These are phyloP conservation scores for Cylindrotheca closterium DNA, from an alignment of 108 stramenopile genomes.

Conservation along the genomic window DNA sequence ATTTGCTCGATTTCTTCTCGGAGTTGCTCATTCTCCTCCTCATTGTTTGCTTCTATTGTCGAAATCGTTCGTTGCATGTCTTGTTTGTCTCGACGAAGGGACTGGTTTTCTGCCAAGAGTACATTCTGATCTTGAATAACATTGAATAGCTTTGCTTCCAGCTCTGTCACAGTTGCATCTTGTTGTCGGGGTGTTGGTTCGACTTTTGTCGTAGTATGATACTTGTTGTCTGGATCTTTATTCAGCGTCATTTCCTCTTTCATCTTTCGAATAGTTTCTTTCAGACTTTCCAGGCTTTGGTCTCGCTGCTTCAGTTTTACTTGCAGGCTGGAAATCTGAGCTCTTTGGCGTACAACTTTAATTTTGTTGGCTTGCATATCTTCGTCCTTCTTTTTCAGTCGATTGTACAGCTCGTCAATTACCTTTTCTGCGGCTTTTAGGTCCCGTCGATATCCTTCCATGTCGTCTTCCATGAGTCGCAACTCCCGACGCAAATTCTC, in stretches of 20 bases:
- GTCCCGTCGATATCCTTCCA: too few species aligned
- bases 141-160: too few species aligned
- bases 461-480: too few species aligned
- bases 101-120: neutral
- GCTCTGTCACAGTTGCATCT: neutral
- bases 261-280: neutral
- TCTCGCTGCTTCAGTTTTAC: neutral
- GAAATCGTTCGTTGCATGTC: neutral
- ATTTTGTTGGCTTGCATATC: too few species aligned
- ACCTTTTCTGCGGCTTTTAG: neutral
- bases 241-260: neutral
- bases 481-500: too few species aligned
- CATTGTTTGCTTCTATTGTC: too few species aligned
- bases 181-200: too few species aligned
- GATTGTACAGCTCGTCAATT: too few species aligned
- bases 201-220: too few species aligned
- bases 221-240: too few species aligned
- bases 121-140: too few species aligned
- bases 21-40: neutral
- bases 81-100: neutral
- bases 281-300: neutral
- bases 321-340: neutral
- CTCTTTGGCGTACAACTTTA: neutral
- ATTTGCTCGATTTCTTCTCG: neutral
- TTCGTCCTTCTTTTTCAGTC: too few species aligned